Evolutionary conservation across 2,329 filamentous ascomycete species (phyloP).

Genomic region (Helicocarpus griseus): DNA sequence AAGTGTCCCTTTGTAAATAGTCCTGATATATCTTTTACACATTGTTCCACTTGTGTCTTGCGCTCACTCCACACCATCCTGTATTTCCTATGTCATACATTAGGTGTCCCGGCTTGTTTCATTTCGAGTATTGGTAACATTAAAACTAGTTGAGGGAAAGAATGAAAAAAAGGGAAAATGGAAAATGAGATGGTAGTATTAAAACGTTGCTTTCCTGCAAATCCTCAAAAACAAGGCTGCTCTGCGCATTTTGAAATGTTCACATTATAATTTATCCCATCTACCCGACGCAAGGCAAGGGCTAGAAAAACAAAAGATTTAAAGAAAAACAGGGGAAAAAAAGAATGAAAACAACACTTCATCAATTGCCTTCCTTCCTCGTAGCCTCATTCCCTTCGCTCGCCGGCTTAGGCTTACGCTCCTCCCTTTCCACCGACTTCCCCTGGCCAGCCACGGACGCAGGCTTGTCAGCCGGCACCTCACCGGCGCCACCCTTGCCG

Average conservation of each 20-base stretch:
- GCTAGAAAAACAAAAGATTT: constrained; percentile 3
- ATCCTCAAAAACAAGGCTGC: too few relatives aligned
- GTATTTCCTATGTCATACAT: constrained; percentile 1
- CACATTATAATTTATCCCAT: too few relatives aligned
- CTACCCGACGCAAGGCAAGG: too few relatives aligned
- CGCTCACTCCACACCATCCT: constrained; percentile 1
- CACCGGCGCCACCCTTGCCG: constrained; percentile 28
- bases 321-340: constrained; percentile 11
- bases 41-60: background rate
- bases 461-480: constrained; percentile 25
- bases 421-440: constrained; percentile 27
- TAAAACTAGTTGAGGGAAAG: too few relatives aligned
- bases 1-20: constrained; percentile 1
- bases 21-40: background rate
- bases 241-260: too few relatives aligned
- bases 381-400: constrained; percentile 41
- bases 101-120: background rate
- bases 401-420: constrained; percentile 35
- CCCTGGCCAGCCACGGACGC: constrained; percentile 31
- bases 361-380: constrained; percentile 16
- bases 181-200: too few relatives aligned
- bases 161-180: too few relatives aligned
- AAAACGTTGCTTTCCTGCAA: too few relatives aligned
- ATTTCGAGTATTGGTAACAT: background rate
- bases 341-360: constrained; percentile 5